phyloP scores from a whole-genome alignment of 2,329 filamentous ascomycete species.

The Arthrobotrys megalospora region DNA sequence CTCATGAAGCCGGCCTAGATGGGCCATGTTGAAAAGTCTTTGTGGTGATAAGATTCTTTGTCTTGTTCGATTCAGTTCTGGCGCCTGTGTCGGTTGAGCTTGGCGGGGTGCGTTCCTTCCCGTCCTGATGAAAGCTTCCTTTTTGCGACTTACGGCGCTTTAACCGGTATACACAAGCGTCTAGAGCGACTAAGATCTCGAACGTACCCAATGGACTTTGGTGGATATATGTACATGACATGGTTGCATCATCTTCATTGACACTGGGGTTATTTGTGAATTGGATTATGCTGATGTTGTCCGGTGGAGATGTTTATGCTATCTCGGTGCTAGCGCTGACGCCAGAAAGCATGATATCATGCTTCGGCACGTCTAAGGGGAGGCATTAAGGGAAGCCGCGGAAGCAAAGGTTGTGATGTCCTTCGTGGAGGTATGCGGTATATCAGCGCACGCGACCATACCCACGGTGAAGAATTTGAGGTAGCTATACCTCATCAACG shows the following conservation, averaged over 20 bases:
- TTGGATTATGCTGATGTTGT: conserved; percentile 15
- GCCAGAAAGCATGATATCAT: conserved; percentile 13
- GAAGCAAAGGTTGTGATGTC: neutral
- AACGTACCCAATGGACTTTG: conserved; percentile 5
- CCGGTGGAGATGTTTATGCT: conserved; percentile 11
- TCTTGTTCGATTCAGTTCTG: conserved; percentile 44
- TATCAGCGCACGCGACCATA: conserved; percentile 26
- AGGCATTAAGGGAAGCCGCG: conserved; percentile 16
- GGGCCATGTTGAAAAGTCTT: conserved; percentile 18
- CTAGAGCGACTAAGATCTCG: conserved; percentile 36
- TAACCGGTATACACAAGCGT: conserved; percentile 49
- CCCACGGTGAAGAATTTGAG: neutral
- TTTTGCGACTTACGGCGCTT: conserved; percentile 49
- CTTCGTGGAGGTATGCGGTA: neutral
- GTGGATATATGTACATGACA: neutral
- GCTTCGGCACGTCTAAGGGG: neutral
- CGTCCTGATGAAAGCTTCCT: conserved; percentile 52
- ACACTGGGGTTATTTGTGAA: conserved; percentile 10
- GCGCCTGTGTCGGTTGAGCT: conserved; percentile 50
- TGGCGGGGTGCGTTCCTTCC: conserved; percentile 54
- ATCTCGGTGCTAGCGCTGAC: neutral
- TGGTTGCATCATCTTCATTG: neutral
- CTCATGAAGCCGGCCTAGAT: conserved; percentile 16
- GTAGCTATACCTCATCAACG: conserved; percentile 18
- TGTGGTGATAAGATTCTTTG: conserved; percentile 39